Evolutionary conservation across 176 grass and related monocot species (phyloP).

Genomic region (Puccinellia tenuiflora): DNA sequence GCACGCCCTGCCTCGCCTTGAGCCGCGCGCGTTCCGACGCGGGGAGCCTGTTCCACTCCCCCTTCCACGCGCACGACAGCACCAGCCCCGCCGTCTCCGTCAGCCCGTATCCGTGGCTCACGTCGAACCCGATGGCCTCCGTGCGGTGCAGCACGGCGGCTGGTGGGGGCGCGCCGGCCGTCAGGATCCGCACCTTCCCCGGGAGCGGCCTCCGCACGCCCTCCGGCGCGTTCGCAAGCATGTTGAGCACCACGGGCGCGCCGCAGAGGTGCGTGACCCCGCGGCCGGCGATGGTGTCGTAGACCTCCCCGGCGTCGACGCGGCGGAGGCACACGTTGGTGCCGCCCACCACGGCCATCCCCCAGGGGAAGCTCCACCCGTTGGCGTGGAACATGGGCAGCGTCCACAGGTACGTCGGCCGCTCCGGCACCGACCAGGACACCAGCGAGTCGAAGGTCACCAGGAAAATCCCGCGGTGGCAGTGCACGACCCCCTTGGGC

Average conservation of each 20-base stretch:
- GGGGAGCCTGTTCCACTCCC: constrained; percentile 48
- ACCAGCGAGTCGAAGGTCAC: constrained; percentile 52
- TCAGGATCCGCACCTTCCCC: constrained; percentile 44
- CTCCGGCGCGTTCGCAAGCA: constrained; percentile 66
- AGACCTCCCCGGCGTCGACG: constrained; percentile 46
- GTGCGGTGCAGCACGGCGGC: constrained; percentile 51
- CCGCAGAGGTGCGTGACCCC: constrained; percentile 72
- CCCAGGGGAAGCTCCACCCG: constrained; percentile 90
- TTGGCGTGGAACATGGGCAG: constrained; percentile 96
- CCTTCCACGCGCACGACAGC: constrained; percentile 77
- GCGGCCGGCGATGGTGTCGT: constrained; percentile 34
- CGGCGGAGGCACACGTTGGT: constrained; percentile 81
- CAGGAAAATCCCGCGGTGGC: constrained; percentile 75
- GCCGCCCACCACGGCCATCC: constrained; percentile 68
- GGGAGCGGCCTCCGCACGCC: constrained; percentile 35
- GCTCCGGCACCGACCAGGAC: constrained; percentile 52
- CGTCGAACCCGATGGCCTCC: constrained; percentile 61
- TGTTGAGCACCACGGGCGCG: constrained; percentile 85
- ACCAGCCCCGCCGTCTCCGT: constrained; percentile 58
- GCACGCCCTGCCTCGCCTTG: constrained; percentile 77
- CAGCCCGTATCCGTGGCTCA: constrained; percentile 80
- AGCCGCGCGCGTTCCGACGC: constrained; percentile 60
- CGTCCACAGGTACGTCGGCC: constrained; percentile 83
- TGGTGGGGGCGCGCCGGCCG: constrained; percentile 73
- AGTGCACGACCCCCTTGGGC: constrained; percentile 86